Conservation (phyloP, 164 flowering plant species). For the Litsea cubeba region DNA sequence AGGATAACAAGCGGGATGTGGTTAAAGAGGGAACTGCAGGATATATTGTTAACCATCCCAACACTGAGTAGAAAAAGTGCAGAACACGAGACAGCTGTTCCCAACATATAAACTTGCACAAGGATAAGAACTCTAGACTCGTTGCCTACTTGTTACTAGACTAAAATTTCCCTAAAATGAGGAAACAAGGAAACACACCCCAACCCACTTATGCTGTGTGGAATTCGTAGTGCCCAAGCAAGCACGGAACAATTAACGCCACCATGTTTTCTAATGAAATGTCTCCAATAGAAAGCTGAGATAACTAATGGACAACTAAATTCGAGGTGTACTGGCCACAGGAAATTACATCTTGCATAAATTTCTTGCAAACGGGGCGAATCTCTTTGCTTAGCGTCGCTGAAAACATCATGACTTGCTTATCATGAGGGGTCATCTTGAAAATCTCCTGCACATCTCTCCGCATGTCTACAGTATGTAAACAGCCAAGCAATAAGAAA, state of each 20-base stretch:
- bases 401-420: conserved; percentile 99
- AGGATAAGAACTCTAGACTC: too few relatives aligned
- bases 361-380: conserved; percentile 99
- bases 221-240: conserved; percentile 3
- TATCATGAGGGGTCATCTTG: conserved; percentile 99
- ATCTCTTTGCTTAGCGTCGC: conserved; percentile 99
- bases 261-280: conserved; percentile 3
- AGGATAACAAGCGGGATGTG: neutral
- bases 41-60: neutral
- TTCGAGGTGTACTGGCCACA: conserved; percentile 51
- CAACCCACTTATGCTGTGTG: neutral
- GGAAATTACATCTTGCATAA: conserved; percentile 99
- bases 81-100: neutral
- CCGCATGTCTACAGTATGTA: conserved; percentile 70
- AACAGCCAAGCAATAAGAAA: conserved; percentile 1
- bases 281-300: conserved; percentile 28
- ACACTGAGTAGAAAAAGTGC: neutral
- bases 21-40: neutral
- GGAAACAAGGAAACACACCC: neutral
- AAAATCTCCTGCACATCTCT: conserved; percentile 97
- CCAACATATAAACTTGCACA: too few relatives aligned
- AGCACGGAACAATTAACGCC: conserved; percentile 11
- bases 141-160: too few relatives aligned
- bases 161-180: too few relatives aligned
- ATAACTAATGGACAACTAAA: conserved; percentile 37